Evolutionary conservation across 1,284 basidiomycete species (phyloP), one percentile per base, ranked within the genome.

Genomic region (Chalciporus sp.): DNA sequence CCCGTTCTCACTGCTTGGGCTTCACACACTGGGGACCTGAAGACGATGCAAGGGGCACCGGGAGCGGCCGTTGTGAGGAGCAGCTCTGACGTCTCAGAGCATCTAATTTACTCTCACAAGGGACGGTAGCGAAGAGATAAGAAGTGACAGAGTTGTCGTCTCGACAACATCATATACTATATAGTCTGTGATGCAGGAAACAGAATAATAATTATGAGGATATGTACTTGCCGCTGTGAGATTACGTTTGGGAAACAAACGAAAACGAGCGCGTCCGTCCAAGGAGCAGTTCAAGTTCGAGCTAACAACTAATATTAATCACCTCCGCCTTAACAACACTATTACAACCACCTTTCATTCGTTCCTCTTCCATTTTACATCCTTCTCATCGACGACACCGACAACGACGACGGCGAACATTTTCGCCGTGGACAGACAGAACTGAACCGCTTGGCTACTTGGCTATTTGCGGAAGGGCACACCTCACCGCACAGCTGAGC

Each of bases 311-410:
- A 27, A 28, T 55, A 52, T 44, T 57, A 47, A 53, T 49, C 60
- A 47, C 52, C 54, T 66, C 66, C 65, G 60, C 67, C 53, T 51
- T 66, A 69, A 66, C 67, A 42, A 56, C 62, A 49, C 44, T 42
- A 14, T 31, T 31, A 31, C 52, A 51, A 51, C 49, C 43, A 37
- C 35, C 58, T 29, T 28, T 65, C 51, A 16, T 55, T 66, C 60
- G n/a, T 57, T 52, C 42, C 26, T 27, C 42, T 61, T 37, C 39
- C 10, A 42, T 41, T 17, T 42, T 42, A 29, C n/a, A 33, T 28
- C 14, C 29, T 41, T 44, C 28, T 42, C 45, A 39, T 16, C 48
- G n/a, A 49, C 61, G 55, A 50, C 57, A 14, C 19, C 53, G n/a
- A 29, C 54, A 47, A 49, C 50, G 49, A 49, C 50, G 50, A 42